Percentiles rank a stretch among this genome's conserved stretches.
Evolutionary conservation across 441 rosid species (phyloP).

Genomic region (Erodium chrysanthum): DNA sequence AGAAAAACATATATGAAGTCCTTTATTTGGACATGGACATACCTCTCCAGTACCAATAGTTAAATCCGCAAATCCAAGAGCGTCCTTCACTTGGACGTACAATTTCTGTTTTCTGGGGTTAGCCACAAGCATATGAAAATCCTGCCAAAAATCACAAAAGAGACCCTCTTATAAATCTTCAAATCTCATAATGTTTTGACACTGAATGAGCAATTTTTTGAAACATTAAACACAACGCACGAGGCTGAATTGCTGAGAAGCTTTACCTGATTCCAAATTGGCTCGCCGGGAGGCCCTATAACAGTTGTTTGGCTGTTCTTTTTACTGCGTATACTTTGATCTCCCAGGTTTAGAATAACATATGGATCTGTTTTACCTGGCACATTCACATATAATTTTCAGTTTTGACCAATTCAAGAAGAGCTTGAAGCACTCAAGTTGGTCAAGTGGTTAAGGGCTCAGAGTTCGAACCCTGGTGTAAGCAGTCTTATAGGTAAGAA

Average conservation of each 20-base stretch:
- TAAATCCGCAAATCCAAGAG: constrained; percentile 71
- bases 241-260: constrained; percentile 15
- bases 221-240: constrained; percentile 5
- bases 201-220: no score
- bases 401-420: not conserved
- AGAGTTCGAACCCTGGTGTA: no score
- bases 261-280: constrained; percentile 94
- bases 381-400: not conserved
- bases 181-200: not conserved
- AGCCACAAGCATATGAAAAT: constrained; percentile 80
- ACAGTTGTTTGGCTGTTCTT: constrained; percentile 95
- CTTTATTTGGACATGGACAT: constrained; percentile 9
- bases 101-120: constrained; percentile 78
- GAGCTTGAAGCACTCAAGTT: no score
- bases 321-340: constrained; percentile 83
- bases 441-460: no score
- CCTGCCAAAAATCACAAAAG: constrained; percentile 40
- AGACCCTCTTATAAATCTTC: not conserved
- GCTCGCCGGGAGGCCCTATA: constrained; percentile 85
- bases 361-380: constrained; percentile 93
- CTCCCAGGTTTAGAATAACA: constrained; percentile 67
- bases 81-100: constrained; percentile 66
- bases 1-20: not conserved
- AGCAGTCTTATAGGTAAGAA: no score
- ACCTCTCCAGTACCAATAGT: constrained; percentile 81